Conservation (phyloP, 768 basidiomycete genomes). For the Lentinula raphanica region DNA sequence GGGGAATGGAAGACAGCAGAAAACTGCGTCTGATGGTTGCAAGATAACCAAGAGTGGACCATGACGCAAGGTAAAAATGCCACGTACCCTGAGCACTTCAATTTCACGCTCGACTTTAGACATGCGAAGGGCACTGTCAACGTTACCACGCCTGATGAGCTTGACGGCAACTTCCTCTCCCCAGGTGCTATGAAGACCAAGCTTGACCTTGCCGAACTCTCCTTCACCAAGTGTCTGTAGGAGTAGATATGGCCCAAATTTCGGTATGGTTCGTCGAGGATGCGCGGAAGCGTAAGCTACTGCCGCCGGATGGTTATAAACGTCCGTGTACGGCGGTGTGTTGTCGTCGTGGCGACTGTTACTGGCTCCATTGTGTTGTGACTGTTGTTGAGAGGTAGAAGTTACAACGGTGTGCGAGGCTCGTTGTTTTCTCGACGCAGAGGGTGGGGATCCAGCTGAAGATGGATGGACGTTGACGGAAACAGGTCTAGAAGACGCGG, state of each 20-base stretch:
- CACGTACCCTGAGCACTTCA: constrained; percentile 85
- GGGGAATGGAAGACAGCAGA: neutral
- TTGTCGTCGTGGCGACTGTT: constrained; percentile 34
- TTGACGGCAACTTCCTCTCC: constrained; percentile 99
- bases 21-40: neutral
- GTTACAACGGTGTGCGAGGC: constrained; percentile 72
- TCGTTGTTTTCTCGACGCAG: constrained; percentile 52
- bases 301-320: constrained; percentile 81
- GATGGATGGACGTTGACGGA: constrained; percentile 53
- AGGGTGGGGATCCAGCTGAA: constrained; percentile 32
- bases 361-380: constrained; percentile 22
- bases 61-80: neutral
- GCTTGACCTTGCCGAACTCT: constrained; percentile 98
- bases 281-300: constrained; percentile 79
- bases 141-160: constrained; percentile 87
- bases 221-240: constrained; percentile 97
- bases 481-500: constrained; percentile 41
- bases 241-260: constrained; percentile 93
- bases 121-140: constrained; percentile 81
- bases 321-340: constrained; percentile 55
- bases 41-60: neutral
- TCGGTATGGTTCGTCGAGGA: constrained; percentile 80
- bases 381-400: constrained; percentile 33
- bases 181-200: constrained; percentile 90
- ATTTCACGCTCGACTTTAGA: constrained; percentile 97